phyloP scores from a whole-genome alignment of 441 rosid species.

The Biscutella laevigata region DNA sequence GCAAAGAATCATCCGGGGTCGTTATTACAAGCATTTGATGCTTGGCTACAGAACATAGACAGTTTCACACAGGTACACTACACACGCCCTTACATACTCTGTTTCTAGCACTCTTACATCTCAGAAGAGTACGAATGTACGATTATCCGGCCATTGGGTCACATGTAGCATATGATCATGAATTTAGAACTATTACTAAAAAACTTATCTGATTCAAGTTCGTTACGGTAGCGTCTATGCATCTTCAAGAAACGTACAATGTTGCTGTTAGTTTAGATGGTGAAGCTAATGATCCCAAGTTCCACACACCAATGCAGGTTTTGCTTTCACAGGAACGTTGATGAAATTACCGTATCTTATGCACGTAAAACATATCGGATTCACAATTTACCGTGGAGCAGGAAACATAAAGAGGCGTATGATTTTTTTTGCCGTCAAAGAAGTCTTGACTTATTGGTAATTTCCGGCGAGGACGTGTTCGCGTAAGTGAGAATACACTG shows the following conservation, averaged over 20 bases:
- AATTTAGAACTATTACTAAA: not conserved
- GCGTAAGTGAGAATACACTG: conserved; percentile 12
- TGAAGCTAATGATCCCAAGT: not conserved
- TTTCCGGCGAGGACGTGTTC: not conserved
- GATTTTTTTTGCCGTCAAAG: not conserved
- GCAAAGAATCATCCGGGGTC: conserved; percentile 75
- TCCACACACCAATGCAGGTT: conserved; percentile 14
- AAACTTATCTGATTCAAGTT: not conserved
- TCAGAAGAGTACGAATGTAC: not conserved
- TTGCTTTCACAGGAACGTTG: conserved; percentile 14
- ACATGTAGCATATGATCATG: not conserved
- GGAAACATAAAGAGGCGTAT: not conserved
- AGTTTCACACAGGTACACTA: conserved; percentile 22
- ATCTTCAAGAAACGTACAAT: not conserved
- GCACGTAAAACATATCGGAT: not conserved
- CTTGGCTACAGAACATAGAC: conserved; percentile 40
- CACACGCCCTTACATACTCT: not conserved
- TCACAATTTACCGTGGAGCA: not conserved
- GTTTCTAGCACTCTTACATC: conserved; percentile 7
- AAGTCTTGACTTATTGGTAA: conserved; percentile 8
- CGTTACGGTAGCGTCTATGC: not conserved
- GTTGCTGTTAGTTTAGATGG: not conserved
- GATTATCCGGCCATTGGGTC: not conserved
- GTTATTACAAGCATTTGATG: conserved; percentile 92
- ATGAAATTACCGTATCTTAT: not conserved